Base-by-base conservation (phyloP, 2,329 filamentous ascomycete genomes). In the Colletotrichum sp. region DNA sequence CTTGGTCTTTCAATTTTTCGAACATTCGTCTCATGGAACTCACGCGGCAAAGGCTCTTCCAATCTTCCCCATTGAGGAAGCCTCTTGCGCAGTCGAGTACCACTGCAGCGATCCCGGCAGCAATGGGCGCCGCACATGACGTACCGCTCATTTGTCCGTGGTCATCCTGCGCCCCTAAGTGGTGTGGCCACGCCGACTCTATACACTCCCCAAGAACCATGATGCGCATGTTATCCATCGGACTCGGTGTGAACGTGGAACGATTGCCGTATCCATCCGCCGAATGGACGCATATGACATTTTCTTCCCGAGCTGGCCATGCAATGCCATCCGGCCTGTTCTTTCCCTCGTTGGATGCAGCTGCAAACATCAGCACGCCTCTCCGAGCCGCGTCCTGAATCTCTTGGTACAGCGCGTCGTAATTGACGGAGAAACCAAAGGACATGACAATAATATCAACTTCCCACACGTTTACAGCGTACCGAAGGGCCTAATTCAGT, bases 321-420 rank as follows among this genome's bases (percentile, higher is more conserved):
- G 32, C 19, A 0, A 64, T 64, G 1, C 32, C 61, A 5, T 64
- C 61, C 1, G 22, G 55, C 3, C 55, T 12, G 1, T 64, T 64
- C 13, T 7, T 36, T 0, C 32, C 61, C 3, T 1, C 32, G 6
- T 64, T 64, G 0, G 61, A 64, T 9, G 32, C 61, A 0, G 61
- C 61, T 22, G 61, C 61, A 1, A 64, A 64, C 7, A 64, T 64
- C 13, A 64, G 0, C n/a, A 39, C 32, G 19, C n/a, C 61, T 11
- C 2, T 39, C 0, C 13, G 0, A 39, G 32, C 61, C 1, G 61
- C 22, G 6, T 22, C 0, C 9, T 39, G 61, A 8, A 64, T 64
- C 1, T 64, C 61, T 22, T 64, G n/a, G 0, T 27, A 6, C 0
- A 36, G 0, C 0, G 2, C 16, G 0, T 19, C 29, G 1, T 64